Evolutionary conservation across 2,329 filamentous ascomycete genomes (phyloP).

Genomic region (Hymenoscyphus repandus): DNA sequence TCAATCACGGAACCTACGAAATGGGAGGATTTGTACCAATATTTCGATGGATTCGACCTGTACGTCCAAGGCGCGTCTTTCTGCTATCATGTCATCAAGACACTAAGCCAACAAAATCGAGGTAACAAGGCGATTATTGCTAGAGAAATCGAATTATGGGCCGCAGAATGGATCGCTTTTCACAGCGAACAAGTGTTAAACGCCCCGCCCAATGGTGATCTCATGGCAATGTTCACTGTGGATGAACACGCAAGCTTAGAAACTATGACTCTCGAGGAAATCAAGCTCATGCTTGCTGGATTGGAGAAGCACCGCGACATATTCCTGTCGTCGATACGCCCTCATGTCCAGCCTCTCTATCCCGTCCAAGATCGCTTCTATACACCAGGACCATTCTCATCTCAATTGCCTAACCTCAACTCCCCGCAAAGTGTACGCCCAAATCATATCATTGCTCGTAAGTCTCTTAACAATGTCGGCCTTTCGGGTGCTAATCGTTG

Average conservation of each 20-base stretch:
- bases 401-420: no score
- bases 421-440: no score
- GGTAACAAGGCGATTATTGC: not conserved
- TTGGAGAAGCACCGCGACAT: not conserved
- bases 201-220: not conserved
- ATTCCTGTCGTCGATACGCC: not conserved
- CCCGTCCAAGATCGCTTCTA: slow-evolving; percentile 3
- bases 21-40: slow-evolving; percentile 28
- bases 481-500: no score
- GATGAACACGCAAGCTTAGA: slow-evolving; percentile 5
- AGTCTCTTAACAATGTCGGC: no score
- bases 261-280: slow-evolving; percentile 2
- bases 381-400: no score
- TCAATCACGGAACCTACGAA: slow-evolving; percentile 7
- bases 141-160: slow-evolving; percentile 15
- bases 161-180: slow-evolving; percentile 13
- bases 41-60: slow-evolving; percentile 32
- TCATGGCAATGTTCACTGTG: slow-evolving; percentile 8
- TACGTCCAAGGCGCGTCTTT: slow-evolving; percentile 26
- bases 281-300: not conserved
- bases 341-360: not conserved
- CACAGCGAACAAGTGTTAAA: slow-evolving; percentile 4
- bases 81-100: slow-evolving; percentile 26
- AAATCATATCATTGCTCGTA: no score
- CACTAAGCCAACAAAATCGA: slow-evolving; percentile 16